Conservation (phyloP, 257 asterid species). For the Nicotiana noctiflora region DNA sequence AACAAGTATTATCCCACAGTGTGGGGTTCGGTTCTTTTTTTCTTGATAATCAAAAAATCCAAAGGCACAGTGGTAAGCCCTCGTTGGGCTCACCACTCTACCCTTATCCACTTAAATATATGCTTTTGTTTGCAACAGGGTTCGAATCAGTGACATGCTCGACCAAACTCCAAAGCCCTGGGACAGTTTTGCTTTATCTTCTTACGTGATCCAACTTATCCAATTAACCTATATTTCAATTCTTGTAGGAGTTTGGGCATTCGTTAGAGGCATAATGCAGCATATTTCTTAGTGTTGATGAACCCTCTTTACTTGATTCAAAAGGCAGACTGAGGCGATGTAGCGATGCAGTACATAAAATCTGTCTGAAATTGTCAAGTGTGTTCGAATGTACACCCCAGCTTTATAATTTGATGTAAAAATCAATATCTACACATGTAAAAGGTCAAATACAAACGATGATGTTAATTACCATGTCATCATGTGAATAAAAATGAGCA, state of each 20-base stretch:
- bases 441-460: background rate
- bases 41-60: background rate
- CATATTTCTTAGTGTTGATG: background rate
- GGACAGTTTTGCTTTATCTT: background rate
- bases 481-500: conserved; percentile 2
- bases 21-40: no score
- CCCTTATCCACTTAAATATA: background rate
- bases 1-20: no score
- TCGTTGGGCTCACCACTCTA: background rate
- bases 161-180: background rate
- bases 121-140: background rate
- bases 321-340: background rate
- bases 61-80: background rate
- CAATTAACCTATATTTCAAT: background rate
- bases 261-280: background rate
- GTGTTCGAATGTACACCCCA: background rate
- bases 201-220: background rate
- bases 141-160: background rate
- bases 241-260: conserved; percentile 25
- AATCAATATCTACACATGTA: background rate
- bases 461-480: background rate
- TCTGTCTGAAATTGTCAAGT: background rate
- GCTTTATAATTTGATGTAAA: background rate
- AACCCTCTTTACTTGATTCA: background rate
- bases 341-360: background rate